Evolutionary conservation across 805 yeast genomes (phyloP), one percentile per base, ranked within the genome.

Genomic region (Candida argentea): DNA sequence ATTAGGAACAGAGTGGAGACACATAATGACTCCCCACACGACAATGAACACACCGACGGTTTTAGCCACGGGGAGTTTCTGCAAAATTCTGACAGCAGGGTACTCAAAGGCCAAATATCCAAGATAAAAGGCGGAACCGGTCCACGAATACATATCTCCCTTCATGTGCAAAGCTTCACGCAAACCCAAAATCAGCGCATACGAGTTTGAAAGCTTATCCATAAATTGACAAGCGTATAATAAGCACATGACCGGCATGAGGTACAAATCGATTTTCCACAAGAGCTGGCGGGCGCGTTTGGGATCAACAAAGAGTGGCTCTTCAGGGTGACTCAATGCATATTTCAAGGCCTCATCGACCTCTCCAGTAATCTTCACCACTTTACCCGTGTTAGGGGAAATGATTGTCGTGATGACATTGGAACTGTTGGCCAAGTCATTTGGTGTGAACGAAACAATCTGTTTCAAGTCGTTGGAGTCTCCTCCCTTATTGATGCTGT

Each of bases 51-150:
- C 35, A 7, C 70, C 55, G 3, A 67, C 57, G 4, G 72, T 50
- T 38, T 69, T 72, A 4, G 74, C 64, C 36, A 78, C 59, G 3
- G 77, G 79, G 28, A 73, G 65, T 30, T 57, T 59, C 46, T 79
- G 86, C 15, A 75, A 43, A 1, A 64, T 27, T 26, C 54, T 42
- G 6, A 60, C 47, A 3, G 68, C 61, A 4, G 75, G 70, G 30
- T 67, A 50, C 39, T 72, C 76, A 42, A 73, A 76, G 6, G 55
- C 57, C 27, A 79, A 47, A 44, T 76, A 80, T 3, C 86, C 87
- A 21, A 79, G 23, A 48, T 64, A 50, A 40, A 66, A 47, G 20
- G 61, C 43, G 33, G 64, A 40, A 27, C 67, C 57, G 36, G 56
- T 52, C 70, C 71, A 65, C 10, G 63, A 45, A 32, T 57, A 67